Percentiles rank a stretch among this genome's conserved stretches.
phyloP scores from a whole-genome alignment of 805 yeast species.

The Saccharomycopsis sp. region DNA sequence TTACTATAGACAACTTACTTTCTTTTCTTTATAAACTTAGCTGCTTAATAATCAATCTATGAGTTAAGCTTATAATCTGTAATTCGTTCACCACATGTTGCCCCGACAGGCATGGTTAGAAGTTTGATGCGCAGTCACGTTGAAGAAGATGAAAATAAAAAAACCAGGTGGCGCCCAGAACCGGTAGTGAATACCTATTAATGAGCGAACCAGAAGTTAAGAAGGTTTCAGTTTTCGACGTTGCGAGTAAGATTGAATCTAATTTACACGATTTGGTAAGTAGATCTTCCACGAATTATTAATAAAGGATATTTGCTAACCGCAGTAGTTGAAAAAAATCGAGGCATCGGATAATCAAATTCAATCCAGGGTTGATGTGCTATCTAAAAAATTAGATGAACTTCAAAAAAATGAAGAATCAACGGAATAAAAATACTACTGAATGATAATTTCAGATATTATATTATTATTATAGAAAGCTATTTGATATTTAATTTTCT shows the following conservation, averaged over 20 bases:
- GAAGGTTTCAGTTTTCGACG: slow-evolving; percentile 16
- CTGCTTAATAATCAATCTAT: no score
- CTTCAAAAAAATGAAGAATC: slow-evolving; percentile 4
- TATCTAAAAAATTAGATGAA: slow-evolving; percentile 15
- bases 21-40: no score
- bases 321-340: slow-evolving; percentile 11
- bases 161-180: no score
- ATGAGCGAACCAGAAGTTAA: no score
- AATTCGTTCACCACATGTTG: no score
- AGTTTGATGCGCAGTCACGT: no score
- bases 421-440: background rate
- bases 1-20: no score
- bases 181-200: no score
- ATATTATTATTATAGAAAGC: background rate
- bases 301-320: background rate
- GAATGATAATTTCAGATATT: background rate
- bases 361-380: slow-evolving; percentile 6
- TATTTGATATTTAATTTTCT: slow-evolving; percentile 27
- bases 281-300: no score
- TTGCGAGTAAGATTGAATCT: slow-evolving; percentile 14
- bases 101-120: no score
- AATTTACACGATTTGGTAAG: slow-evolving; percentile 15
- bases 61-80: no score
- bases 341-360: slow-evolving; percentile 15
- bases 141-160: no score